Percentiles rank a stretch among this genome's conserved stretches.
phyloP scores from a whole-genome alignment of 768 basidiomycete species.

The Mycena leptocephala region DNA sequence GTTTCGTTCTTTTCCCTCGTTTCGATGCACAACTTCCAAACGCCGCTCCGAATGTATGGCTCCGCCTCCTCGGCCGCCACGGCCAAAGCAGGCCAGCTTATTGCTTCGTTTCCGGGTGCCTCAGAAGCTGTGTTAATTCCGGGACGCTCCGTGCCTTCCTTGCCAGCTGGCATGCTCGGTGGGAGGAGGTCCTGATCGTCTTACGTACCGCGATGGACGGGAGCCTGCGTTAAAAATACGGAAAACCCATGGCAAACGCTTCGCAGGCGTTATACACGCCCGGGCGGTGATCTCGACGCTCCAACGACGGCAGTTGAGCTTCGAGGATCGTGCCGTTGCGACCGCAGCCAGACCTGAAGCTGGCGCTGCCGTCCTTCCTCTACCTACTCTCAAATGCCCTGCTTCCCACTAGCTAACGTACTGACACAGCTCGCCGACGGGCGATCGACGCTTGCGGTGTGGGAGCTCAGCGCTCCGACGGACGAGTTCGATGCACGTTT shows the following conservation, averaged over 20 bases:
- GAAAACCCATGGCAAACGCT: neutral
- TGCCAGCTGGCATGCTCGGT: neutral
- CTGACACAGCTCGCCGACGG: constrained; percentile 73
- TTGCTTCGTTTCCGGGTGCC: too few relatives aligned
- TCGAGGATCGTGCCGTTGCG: too few relatives aligned
- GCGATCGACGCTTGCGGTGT: constrained; percentile 73
- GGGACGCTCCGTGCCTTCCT: neutral
- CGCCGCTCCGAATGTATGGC: neutral
- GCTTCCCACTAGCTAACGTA: constrained; percentile 10
- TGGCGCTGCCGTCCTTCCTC: neutral
- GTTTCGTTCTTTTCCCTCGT: neutral
- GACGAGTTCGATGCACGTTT: constrained; percentile 74
- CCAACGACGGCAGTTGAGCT: neutral
- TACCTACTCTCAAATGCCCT: neutral
- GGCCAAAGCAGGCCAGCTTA: too few relatives aligned
- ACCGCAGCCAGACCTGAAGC: too few relatives aligned
- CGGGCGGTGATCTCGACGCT: neutral
- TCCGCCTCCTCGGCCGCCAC: neutral
- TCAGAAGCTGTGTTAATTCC: neutral
- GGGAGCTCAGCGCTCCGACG: constrained; percentile 74
- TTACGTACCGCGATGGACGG: constrained; percentile 1
- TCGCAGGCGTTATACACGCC: neutral
- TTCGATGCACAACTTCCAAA: too few relatives aligned
- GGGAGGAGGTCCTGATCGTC: neutral
- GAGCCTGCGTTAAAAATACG: constrained; percentile 12